Base-by-base conservation (phyloP, 2,329 filamentous ascomycete species). In the Aaosphaeria pasadenensis region DNA sequence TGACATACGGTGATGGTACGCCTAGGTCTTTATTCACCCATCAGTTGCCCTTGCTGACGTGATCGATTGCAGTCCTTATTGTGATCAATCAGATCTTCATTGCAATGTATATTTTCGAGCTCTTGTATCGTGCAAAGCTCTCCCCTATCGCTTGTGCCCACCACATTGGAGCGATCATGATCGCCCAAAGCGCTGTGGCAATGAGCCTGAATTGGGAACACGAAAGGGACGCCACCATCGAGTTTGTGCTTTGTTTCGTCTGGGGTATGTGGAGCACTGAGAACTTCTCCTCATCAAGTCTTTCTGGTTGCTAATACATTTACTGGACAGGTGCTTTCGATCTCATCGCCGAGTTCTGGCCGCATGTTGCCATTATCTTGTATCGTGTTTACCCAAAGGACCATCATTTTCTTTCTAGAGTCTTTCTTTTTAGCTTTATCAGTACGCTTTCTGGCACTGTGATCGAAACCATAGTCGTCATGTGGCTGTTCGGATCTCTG, bases 81-180 rank as follows among this genome's bases (percentile, higher is more conserved):
- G 57, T 74, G 1, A 64, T 62, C 4, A 62, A 71, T 5, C 71
- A 76, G 43, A 63, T 74, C 52, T 57, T 77, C 30, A 70, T 72
- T 11, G 71, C 60, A n/a, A 76, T 76, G 71, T 76, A 77, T 47
- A 56, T 75, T 9, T 76, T 75, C 43, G 74, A 77, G 53, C 59
- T 77, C 5, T 60, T 76, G 39, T 76, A 73, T 46, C 67, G 74
- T 5, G 53, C 60, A 1, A 70, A 70, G 40, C 57, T 76, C 4
- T 75, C 71, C 2, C 68, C 66, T 0, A 67, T 77, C 24, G 70
- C 71, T 4, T 69, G 71, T 1, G 52, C 67, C 7, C 74, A 77
- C 45, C 74, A 77, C 45, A 51, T 71, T 4, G 71, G 71, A 1
- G 68, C 71, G 0, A 69, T 73, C 11, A 29, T 73, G 5, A 72